Evolutionary conservation across 805 yeast genomes (phyloP), one percentile per base, ranked within the genome.

Genomic region (Candida ulmi): DNA sequence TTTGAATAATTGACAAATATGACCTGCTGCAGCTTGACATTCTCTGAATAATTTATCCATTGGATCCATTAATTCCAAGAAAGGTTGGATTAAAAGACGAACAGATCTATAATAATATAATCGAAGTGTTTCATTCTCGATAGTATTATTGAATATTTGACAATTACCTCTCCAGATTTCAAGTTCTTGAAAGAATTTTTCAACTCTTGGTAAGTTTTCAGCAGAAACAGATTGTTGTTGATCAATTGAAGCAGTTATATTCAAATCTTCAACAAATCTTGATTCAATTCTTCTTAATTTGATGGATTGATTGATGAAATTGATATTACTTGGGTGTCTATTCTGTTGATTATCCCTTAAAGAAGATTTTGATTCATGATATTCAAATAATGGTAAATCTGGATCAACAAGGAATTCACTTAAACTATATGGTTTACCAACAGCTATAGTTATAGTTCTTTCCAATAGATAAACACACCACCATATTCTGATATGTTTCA

Each of bases 21-120:
- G 82, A 21, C 85, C 86, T 1, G 85, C 83, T 18, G 83, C 84
- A 2, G 81, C 80, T 52, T 79, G 85, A 55, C 86, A 80, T 55
- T 79, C 83, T 38, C 71, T 66, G 54, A 80, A 78, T 24, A 80
- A 58, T 35, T 74, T 64, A 53, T 77, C 80, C 50, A 72, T 75
- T 5, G 85, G 84, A 42, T 75, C 76, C 48, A 80, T 57, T 6
- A 77, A 57, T 50, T 78, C 85, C 41, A 80, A 52, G 54, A 75
- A 80, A 11, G 87, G 87, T 51, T 79, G 85, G 38, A 80, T 70
- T 43, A 80, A 57, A 35, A 76, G 58, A 43, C 87, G 61, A 7
- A 80, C 78, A 1, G 83, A 70, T 31, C 81, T 63, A 50, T 76
- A 76, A 50, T 80, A 80, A 46, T 78, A 78, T 18, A 77, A 60